Evolutionary conservation across 2,329 filamentous ascomycete species (phyloP), one percentile per base, ranked within the genome.

Genomic region (Furcasterigmium furcatum): DNA sequence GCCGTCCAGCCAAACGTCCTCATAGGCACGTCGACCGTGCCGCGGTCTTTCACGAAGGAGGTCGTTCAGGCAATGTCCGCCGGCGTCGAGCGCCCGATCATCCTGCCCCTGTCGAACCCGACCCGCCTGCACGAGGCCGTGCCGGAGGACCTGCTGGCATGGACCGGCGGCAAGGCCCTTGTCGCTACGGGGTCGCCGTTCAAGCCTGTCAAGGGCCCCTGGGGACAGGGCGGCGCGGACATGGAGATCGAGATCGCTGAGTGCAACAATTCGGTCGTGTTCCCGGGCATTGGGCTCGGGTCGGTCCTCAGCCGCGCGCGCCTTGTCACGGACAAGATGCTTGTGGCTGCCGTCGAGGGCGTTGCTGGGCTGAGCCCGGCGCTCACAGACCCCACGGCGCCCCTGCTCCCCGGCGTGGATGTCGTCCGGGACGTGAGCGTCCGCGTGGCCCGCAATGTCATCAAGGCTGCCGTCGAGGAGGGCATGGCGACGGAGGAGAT

Each of bases 111-210:
- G 2, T 92, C 87, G 3, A 95, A 95, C 62, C 91, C 91, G 0
- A 96, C 90, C 0, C 74, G 80, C 2, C 77, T 95, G 0, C 89
- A 95, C 60, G 91, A 95, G 65, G 91, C 89, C 2, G 78, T 83
- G 8, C 91, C 91, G 0, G 70, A 80, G 14, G 88, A 95, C 60
- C 69, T 96, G 19, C 82, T 85, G 45, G 64, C 79, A 3, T 95
- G 90, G 91, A 92, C 88, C 0, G 67, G 85, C 36, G 89, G 90
- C 2, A 82, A 81, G 52, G 89, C 83, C 0, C 74, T 95, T 4
- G 83, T 94, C 4, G 88, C 91, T 0, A 95, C 91, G 0, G 91
- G 91, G 5, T 89, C 85, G 9, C 90, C 91, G 0, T 95, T 95
- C 60, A 75, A 79, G 2, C 85, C 90, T 0, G 88, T 94, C 13